Conservation (phyloP, 805 yeast species). For the Yarrowia porcina region DNA sequence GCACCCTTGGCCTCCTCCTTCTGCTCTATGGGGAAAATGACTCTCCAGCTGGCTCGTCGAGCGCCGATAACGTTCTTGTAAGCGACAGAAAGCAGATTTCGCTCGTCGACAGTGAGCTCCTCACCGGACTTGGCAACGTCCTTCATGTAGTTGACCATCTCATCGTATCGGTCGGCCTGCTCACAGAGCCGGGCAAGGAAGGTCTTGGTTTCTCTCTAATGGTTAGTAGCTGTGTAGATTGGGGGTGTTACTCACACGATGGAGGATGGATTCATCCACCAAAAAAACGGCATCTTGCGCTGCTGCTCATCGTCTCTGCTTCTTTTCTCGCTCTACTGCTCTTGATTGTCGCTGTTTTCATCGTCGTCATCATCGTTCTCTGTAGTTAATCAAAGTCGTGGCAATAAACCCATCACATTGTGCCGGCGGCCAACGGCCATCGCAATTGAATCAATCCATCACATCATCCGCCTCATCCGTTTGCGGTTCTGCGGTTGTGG, state of each 20-base stretch:
- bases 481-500: conserved; percentile 2
- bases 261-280: not conserved
- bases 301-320: not conserved
- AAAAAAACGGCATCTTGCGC: not conserved
- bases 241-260: conserved; percentile 13
- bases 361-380: not conserved
- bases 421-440: not conserved
- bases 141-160: conserved; percentile 98
- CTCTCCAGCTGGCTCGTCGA: conserved; percentile 99
- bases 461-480: not conserved
- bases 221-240: conserved; percentile 12
- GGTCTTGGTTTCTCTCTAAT: conserved; percentile 78
- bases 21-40: conserved; percentile 96
- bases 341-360: not conserved
- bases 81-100: conserved; percentile 94
- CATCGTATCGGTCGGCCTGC: conserved; percentile 99
- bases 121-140: conserved; percentile 94
- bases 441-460: conserved; percentile 24
- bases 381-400: not conserved
- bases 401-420: not conserved
- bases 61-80: conserved; percentile 98
- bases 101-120: conserved; percentile 95
- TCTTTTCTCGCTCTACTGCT: not conserved
- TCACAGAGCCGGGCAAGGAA: conserved; percentile 97
- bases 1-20: conserved; percentile 96